Conservation (phyloP, 2,329 filamentous ascomycete species). For the Colletotrichum eremochloae region DNA sequence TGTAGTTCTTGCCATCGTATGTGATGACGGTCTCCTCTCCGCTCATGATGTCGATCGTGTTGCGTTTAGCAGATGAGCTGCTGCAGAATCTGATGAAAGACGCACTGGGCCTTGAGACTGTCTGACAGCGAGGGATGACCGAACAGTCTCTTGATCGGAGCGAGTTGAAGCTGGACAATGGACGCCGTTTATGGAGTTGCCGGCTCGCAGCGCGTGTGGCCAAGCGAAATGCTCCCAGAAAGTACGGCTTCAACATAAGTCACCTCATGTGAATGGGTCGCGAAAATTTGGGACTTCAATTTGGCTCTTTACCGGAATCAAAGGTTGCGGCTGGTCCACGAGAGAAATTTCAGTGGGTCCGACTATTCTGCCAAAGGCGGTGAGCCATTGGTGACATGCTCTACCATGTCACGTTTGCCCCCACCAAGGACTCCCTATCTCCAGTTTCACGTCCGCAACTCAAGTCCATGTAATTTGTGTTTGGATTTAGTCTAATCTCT, state of each 20-base stretch:
- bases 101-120: constrained; percentile 1
- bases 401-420: neutral
- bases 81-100: constrained; percentile 27
- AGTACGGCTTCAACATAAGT: constrained; percentile 31
- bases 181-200: neutral
- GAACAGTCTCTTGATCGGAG: neutral
- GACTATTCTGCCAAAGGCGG: constrained; percentile 39
- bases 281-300: constrained; percentile 18
- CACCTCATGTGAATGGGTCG: constrained; percentile 7
- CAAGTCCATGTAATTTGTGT: neutral
- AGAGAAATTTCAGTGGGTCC: constrained; percentile 44
- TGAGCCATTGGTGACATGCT: constrained; percentile 19
- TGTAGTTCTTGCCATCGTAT: constrained; percentile 63
- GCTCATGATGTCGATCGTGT: constrained; percentile 45
- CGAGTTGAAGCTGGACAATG: neutral
- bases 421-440: neutral
- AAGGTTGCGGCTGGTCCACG: constrained; percentile 13
- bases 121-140: neutral
- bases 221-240: constrained; percentile 25
- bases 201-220: constrained; percentile 31
- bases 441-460: neutral
- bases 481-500: neutral
- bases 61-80: neutral
- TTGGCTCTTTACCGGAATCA: constrained; percentile 11
- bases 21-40: constrained; percentile 51